Base-by-base conservation (phyloP, 495 filamentous ascomycete genomes). In the Elasticomyces elasticus region DNA sequence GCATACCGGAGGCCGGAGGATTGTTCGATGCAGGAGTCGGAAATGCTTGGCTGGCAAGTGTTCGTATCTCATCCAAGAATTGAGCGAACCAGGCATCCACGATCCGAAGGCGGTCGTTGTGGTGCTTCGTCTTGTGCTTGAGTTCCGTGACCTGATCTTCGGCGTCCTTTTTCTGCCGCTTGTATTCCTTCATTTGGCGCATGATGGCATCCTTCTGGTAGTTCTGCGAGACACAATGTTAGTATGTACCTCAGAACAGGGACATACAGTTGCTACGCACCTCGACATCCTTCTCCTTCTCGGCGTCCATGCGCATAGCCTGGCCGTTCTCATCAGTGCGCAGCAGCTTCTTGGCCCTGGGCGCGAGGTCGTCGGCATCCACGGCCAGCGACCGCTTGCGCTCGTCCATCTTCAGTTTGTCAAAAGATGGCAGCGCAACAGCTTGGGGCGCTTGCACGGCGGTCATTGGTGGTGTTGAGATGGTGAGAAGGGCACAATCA, bases 171-270 rank as follows among this genome's bases (percentile, higher is more conserved):
- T 86, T 87, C 64, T 96, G 88, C 44, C 94, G 79, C 69, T 95
- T 96, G 67, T 89, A 95, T 67, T 97, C 94, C 62, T 85, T 83
- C 91, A 98, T 95, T 65, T 96, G 91, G 26, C 92, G 87, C 66
- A 86, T 83, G 64, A 98, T 96, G 54, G 92, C 92, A 76, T 95
- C 92, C 69, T 98, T 98, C 73, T 95, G 89, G 65, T 87, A 96
- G 61, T 84, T 81, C 92, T 98, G 67, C 67, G 56, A 24, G 15
- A 4, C 37, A 13, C 30, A 30, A 12, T 20, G 48, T 52, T 24
- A 53, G 54, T 54, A 45, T 52, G 31, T 10, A 28, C 41, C 20
- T 9, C 25, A 24, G 15, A 11, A 7, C 41, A n/a, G 19, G 22
- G 5, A 27, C 19, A 33, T 13, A 17, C 17, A 25, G 42, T 45